Base-by-base conservation (phyloP, 164 flowering plant genomes). In the Akebia trifoliata region DNA sequence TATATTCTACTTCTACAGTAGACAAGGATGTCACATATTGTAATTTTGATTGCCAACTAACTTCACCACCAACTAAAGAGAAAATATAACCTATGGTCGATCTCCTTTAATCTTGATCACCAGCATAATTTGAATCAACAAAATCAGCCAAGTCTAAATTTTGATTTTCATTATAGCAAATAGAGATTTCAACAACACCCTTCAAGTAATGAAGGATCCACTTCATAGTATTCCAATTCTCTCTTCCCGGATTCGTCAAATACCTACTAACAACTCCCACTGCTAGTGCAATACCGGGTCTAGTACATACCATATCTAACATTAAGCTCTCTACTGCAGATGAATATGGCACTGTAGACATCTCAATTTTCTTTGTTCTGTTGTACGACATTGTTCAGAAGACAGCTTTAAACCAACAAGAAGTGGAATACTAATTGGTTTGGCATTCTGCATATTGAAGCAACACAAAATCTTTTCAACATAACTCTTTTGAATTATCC, bases 31-130 rank as follows among this genome's bases (percentile, higher is more conserved):
- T 35, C 0, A 36, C 25, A 1, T 22, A 2, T 42, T 58, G 36
- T n/a, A 65, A 29, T 8, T 34, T 50, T 5, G 45, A 26, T 12
- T 22, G 4, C 58, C 58, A 50, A 25, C 54, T 53, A 9, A 65
- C 40, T 50, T 34, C 58, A 11, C 29, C 55, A 9, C 26, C 42
- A 0, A 18, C 51, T 42, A 65, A 21, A 0, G 29, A 34, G 14
- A 57, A 53, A 9, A 57, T 45, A 58, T 43, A 65, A 8, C 63
- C 35, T 0, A 50, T 42, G 24, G 56, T 47, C 9, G 39, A 55
- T 29, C 15, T 37, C 26, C 48, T 36, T 11, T 18, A 39, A 18
- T 63, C 54, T 7, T 35, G 7, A 47, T 47, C 53, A 15, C 42
- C n/a, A n/a, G n/a, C n/a, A n/a, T n/a, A n/a, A n/a, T n/a, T n/a